A percentile compares a stretch with the other conserved stretches of the same genome.
phyloP scores from a whole-genome alignment of 139 green algal species.

The Picochlorum sp. region DNA sequence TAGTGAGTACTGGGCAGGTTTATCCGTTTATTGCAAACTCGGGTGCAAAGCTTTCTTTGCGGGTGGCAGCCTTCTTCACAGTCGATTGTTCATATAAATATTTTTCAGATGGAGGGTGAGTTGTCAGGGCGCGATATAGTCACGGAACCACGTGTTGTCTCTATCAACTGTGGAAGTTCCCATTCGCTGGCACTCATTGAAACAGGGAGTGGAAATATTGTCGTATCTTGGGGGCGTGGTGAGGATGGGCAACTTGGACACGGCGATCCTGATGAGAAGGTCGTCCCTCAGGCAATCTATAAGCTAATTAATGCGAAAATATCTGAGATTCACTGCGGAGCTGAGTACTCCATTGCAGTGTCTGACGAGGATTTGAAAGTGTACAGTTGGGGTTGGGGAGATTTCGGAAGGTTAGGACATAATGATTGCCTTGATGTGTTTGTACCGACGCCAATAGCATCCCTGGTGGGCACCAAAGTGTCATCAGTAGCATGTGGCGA shows the following conservation, averaged over 20 bases:
- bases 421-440: conserved; percentile 69
- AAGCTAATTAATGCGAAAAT: conserved; percentile 34
- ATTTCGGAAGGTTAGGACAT: conserved; percentile 58
- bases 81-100: no score
- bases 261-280: conserved; percentile 51
- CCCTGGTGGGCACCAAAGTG: conserved; percentile 37
- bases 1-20: no score
- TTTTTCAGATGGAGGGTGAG: no score
- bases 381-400: conserved; percentile 11
- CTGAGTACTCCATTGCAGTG: conserved; percentile 75
- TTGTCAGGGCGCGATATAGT: background rate
- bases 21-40: no score
- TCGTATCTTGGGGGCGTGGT: conserved; percentile 65
- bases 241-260: conserved; percentile 73
- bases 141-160: background rate
- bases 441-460: conserved; percentile 53
- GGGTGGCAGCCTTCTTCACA: no score
- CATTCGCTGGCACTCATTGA: conserved; percentile 18
- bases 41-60: no score
- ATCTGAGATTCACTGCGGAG: conserved; percentile 54
- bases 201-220: conserved; percentile 17
- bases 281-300: conserved; percentile 38
- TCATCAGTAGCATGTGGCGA: conserved; percentile 70
- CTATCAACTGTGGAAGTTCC: conserved; percentile 10
- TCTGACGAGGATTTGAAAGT: background rate